A percentile compares a stretch with the other conserved stretches of the same genome.
Evolutionary conservation across 179 eudicot genomes (phyloP).

Genomic region (Silene vulgaris): DNA sequence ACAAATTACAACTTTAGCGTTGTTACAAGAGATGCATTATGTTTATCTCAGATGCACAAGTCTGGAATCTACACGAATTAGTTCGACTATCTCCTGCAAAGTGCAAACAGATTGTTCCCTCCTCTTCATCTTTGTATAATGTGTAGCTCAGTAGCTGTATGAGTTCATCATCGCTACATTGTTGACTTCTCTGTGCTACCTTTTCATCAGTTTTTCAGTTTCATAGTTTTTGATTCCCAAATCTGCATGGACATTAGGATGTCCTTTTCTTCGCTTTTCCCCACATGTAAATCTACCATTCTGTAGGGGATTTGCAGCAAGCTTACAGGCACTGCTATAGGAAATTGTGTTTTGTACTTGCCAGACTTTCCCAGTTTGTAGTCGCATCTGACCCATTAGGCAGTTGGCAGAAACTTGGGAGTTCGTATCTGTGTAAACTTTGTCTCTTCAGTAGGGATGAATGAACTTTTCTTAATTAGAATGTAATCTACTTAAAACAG

Average conservation of each 20-base stretch:
- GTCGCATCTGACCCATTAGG: not conserved
- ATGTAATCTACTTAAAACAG: not conserved
- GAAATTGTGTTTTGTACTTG: not conserved
- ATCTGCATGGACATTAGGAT: conserved; percentile 1
- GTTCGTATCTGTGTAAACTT: not conserved
- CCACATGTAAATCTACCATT: not conserved
- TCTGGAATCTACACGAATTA: not conserved
- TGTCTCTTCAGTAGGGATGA: not conserved
- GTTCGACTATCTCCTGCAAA: not conserved
- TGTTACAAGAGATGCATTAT: not conserved
- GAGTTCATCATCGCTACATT: not conserved
- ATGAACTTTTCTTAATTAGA: not conserved
- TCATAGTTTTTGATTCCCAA: not conserved
- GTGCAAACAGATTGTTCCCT: not conserved
- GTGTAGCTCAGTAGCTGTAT: too few relatives aligned
- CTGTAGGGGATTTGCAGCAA: not conserved
- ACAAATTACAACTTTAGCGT: not conserved
- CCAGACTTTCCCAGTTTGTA: not conserved
- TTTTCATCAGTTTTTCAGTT: not conserved
- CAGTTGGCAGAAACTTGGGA: not conserved
- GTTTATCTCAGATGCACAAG: not conserved
- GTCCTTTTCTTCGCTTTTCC: not conserved
- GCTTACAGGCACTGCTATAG: not conserved
- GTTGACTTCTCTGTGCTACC: not conserved
- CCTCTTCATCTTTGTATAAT: not conserved